Base-by-base conservation (phyloP, 495 filamentous ascomycete species). In the Xylaria acuta region DNA sequence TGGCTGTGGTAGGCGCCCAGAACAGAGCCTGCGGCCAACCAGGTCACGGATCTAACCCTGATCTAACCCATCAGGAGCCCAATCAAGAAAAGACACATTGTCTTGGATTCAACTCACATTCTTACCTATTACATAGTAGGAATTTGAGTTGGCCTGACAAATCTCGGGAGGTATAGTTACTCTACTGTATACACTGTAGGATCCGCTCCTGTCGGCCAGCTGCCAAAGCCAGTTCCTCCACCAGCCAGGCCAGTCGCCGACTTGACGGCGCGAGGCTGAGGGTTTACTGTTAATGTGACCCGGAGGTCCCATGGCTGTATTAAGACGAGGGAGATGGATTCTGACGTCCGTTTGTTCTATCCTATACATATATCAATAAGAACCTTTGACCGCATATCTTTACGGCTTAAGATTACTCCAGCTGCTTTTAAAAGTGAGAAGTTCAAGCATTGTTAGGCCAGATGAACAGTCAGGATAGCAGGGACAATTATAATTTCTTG, bases 31-130 rank as follows among this genome's bases (percentile, higher is more conserved):
- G 38, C 45, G 40, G 69, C 69, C 70, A 72, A 18, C 56, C 38
- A 45, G 47, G 20, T 32, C 45, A 43, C 45, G 2, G 34, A 38
- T 58, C 30, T 51, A 41, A 36, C 34, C 30, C 45, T 1, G 34
- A 38, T 58, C 30, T 51, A 41, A 36, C 34, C 30, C 49, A 16
- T 32, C 25, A 12, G 20, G 49, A 60, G 66, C 59, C 66, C 68
- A 70, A 73, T 69, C 66, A 73, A 66, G 72, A 22, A 38, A 70
- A 70, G 72, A 73, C 66, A 73, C 72, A 73, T 73, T 64, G 54
- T 53, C 58, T 67, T 67, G 49, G 49, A 54, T 32, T 56, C 65
- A 30, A 56, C 65, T 56, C 49, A 43, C 65, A 67, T 67, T 67
- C 65, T 67, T 56, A 43, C 65, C 25, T 2, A n/a, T n/a, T n/a